Conservation (phyloP, 345 rosid genomes). For the Lepidium africanum region DNA sequence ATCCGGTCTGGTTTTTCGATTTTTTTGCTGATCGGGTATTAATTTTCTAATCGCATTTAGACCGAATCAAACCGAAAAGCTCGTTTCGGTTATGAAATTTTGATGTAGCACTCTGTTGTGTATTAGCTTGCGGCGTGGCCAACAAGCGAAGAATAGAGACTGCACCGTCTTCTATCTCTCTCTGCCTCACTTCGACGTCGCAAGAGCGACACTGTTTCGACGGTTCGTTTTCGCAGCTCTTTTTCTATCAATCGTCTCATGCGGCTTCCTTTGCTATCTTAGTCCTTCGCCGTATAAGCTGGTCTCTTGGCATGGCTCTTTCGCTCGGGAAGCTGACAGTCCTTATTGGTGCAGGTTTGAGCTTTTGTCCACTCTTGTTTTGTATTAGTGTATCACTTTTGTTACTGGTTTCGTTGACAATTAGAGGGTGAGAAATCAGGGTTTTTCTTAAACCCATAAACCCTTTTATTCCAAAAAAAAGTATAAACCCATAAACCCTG, state of each 20-base stretch:
- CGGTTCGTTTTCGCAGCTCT: background rate
- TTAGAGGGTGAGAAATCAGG: slow-evolving; percentile 11
- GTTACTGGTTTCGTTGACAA: background rate
- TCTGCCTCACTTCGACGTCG: background rate
- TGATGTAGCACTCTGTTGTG: background rate
- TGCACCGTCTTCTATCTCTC: slow-evolving; percentile 5
- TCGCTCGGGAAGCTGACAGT: slow-evolving; percentile 26
- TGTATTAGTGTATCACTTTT: background rate
- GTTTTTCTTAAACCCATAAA: slow-evolving; percentile 23
- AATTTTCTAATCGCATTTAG: background rate
- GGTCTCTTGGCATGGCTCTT: slow-evolving; percentile 26
- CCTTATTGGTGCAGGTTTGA: slow-evolving; percentile 35
- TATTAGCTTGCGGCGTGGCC: background rate
- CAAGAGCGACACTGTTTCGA: background rate
- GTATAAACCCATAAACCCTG: slow-evolving; percentile 23
- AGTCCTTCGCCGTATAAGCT: background rate
- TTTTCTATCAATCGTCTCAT: background rate
- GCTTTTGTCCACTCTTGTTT: background rate
- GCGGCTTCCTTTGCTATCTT: background rate
- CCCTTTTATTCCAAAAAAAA: slow-evolving; percentile 1
- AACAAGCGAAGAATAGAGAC: background rate
- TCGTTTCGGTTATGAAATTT: background rate
- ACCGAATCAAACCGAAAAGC: background rate
- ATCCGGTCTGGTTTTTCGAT: too few species aligned
- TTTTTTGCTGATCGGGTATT: background rate